A percentile compares a stretch with the other conserved stretches of the same genome.
These are phyloP conservation scores for Trichophyton mentagrophytes DNA, from an alignment of 2,329 filamentous ascomycete genomes.

Conservation along the genomic window DNA sequence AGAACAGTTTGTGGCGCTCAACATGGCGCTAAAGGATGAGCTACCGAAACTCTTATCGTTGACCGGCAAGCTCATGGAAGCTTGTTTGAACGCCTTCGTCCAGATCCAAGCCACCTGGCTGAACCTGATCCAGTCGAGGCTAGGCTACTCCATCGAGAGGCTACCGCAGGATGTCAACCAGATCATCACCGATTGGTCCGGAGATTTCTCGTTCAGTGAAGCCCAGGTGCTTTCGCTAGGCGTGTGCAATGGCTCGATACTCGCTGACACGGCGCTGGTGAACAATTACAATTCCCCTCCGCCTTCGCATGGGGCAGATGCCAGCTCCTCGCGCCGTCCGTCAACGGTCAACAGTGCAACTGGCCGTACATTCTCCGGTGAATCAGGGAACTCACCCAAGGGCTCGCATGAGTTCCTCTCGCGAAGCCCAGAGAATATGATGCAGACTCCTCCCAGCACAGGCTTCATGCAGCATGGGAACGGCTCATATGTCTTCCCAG, in stretches of 20 bases:
- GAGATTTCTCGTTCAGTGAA: slow-evolving; percentile 65
- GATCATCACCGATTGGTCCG: slow-evolving; percentile 63
- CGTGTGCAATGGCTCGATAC: slow-evolving; percentile 60
- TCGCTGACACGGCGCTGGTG: slow-evolving; percentile 46
- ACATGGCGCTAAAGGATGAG: slow-evolving; percentile 86
- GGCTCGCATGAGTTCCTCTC: slow-evolving; percentile 54
- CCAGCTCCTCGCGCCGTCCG: slow-evolving; percentile 36
- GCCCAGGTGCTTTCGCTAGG: slow-evolving; percentile 57
- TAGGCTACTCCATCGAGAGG: slow-evolving; percentile 55
- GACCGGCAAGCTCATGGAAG: slow-evolving; percentile 72
- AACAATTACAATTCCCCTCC: slow-evolving; percentile 47
- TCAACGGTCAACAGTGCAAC: slow-evolving; percentile 36
- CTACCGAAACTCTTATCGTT: slow-evolving; percentile 69
- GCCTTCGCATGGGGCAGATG: slow-evolving; percentile 27
- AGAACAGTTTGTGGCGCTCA: slow-evolving; percentile 80
- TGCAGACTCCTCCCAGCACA: slow-evolving; percentile 38
- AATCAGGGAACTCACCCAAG: slow-evolving; percentile 50
- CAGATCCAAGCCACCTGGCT: slow-evolving; percentile 77
- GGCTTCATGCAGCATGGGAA: slow-evolving; percentile 18
- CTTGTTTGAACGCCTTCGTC: slow-evolving; percentile 71
- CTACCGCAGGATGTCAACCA: slow-evolving; percentile 53
- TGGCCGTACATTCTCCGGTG: slow-evolving; percentile 48
- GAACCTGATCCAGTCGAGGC: slow-evolving; percentile 66
- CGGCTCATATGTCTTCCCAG: slow-evolving; percentile 14
- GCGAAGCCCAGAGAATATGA: slow-evolving; percentile 48